A percentile compares a stretch with the other conserved stretches of the same genome.
Evolutionary conservation across 2,329 filamentous ascomycete species (phyloP).

Genomic region (Xylariaceae sp.): DNA sequence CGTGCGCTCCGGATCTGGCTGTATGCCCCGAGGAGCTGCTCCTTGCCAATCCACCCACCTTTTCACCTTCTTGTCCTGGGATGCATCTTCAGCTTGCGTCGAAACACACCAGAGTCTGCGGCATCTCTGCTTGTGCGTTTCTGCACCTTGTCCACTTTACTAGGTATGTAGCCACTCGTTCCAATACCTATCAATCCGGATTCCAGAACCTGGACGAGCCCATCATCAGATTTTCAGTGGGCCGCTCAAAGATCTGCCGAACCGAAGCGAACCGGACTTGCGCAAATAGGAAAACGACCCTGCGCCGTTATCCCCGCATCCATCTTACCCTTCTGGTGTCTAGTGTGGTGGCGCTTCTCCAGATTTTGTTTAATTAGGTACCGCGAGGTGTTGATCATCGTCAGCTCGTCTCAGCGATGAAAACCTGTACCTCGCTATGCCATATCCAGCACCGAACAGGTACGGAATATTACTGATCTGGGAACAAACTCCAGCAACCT

Average conservation of each 20-base stretch:
- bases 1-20: no score
- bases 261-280: neutral
- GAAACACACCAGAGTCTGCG: no score
- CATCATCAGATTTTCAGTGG: neutral
- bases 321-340: neutral
- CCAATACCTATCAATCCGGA: neutral
- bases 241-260: neutral
- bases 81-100: no score
- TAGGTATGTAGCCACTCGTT: neutral
- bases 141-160: no score
- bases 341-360: neutral
- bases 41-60: no score
- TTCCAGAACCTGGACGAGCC: neutral
- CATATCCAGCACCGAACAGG: no score
- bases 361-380: neutral
- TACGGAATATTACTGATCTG: neutral
- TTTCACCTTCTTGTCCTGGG: no score
- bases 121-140: no score
- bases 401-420: neutral
- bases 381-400: neutral
- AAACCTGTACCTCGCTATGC: no score
- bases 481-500: neutral
- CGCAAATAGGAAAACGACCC: neutral
- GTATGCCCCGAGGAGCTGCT: no score
- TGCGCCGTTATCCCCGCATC: neutral